Evolutionary conservation across 2,329 filamentous ascomycete genomes (phyloP).

Genomic region (Periconia macrospinosa): DNA sequence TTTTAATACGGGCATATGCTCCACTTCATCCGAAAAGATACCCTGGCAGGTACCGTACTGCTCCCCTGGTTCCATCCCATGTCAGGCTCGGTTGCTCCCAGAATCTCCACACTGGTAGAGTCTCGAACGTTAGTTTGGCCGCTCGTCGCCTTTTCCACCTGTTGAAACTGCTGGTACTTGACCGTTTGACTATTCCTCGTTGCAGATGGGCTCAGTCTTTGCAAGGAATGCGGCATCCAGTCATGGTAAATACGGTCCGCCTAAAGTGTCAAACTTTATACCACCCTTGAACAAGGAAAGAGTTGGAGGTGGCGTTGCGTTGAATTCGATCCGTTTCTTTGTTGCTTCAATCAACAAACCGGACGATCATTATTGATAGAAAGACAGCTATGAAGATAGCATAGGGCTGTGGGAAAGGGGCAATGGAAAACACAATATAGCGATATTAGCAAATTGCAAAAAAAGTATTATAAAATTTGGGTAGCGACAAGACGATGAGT

Average conservation of each 20-base stretch:
- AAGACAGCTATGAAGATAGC: neutral
- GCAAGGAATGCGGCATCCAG: neutral
- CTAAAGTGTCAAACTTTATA: neutral
- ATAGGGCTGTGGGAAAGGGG: neutral
- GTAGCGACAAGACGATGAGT: neutral
- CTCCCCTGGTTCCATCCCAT: neutral
- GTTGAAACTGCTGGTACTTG: neutral
- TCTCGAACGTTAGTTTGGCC: neutral
- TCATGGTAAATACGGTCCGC: neutral
- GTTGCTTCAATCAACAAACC: neutral
- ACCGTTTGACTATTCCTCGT: neutral
- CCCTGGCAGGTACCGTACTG: neutral
- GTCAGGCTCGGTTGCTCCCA: neutral
- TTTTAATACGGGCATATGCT: neutral
- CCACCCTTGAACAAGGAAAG: neutral
- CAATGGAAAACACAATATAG: neutral
- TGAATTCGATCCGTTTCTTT: neutral
- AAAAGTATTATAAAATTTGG: neutral
- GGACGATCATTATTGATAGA: neutral
- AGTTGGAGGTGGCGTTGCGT: neutral
- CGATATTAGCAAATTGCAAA: neutral
- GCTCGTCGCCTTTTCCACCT: neutral
- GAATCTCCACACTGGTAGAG: neutral
- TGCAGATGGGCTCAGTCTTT: neutral
- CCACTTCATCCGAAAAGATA: neutral